Evolutionary conservation across 768 basidiomycete species (phyloP), one percentile per base, ranked within the genome.

Genomic region (Pisolithus marmoratus): DNA sequence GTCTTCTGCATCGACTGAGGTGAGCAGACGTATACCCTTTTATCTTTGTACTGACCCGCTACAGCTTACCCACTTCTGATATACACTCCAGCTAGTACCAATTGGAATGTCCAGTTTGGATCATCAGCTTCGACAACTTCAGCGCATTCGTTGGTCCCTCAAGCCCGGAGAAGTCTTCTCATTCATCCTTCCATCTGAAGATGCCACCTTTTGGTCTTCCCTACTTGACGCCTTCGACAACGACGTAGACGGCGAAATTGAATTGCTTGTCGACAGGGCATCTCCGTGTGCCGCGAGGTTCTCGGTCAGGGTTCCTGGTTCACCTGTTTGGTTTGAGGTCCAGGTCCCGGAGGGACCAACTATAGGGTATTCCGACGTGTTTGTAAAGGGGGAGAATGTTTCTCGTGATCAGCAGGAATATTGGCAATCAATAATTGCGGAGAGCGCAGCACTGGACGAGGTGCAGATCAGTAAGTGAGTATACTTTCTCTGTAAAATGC

Each of bases 81-180:
- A n/a, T n/a, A n/a, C n/a, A n/a, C n/a, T n/a, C n/a, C n/a, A n/a
- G n/a, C n/a, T n/a, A n/a, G n/a, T n/a, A n/a, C n/a, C n/a, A n/a
- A n/a, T n/a, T n/a, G n/a, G n/a, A 24, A 22, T 22, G 41, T 5
- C 23, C 8, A 12, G 14, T n/a, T 4, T 53, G 9, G 22, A 31
- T 2, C 24, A 37, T 24, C 72, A 71, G 36, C 63, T 75, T 37
- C 62, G 80, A 62, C 84, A 89, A 59, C 63, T 87, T 0, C 74
- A 80, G 43, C 68, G 88, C 37, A 76, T 90, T 23, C 70, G 67
- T 49, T 80, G 74, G 36, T 85, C 85, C 0, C 73, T 89, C 2
- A 72, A 89, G 11, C 82, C 84, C 0, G 77, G 72, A 5, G 87
- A 90, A 70, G 27, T 59, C 3, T 60, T 84, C 41, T 48, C 62